phyloP scores from a whole-genome alignment of 345 rosid genomes.

The Murraya paniculata region DNA sequence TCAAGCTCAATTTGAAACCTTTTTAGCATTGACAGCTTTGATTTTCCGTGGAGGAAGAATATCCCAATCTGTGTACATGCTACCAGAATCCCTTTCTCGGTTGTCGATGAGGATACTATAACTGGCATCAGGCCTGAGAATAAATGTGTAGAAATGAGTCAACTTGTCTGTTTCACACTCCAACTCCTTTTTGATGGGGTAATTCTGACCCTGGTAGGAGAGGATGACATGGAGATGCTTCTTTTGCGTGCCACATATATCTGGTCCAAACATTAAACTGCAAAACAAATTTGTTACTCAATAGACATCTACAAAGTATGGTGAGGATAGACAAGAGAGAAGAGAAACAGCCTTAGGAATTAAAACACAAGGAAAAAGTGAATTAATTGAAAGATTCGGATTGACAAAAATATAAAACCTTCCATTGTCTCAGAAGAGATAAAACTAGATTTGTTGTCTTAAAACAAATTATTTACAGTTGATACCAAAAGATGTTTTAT shows the following conservation, averaged over 20 bases:
- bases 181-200: conserved; percentile 44
- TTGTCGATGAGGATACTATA: conserved; percentile 42
- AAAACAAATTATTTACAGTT: neutral
- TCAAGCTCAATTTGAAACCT: conserved; percentile 26
- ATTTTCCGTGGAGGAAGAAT: conserved; percentile 47
- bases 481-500: neutral
- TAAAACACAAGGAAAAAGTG: neutral
- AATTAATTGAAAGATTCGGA: neutral
- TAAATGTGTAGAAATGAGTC: conserved; percentile 51
- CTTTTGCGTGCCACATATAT: conserved; percentile 46
- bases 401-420: too few relatives aligned
- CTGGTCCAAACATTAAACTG: conserved; percentile 61
- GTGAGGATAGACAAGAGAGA: neutral
- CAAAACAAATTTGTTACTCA: neutral
- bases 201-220: conserved; percentile 53
- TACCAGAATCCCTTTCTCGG: conserved; percentile 50
- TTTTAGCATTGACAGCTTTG: conserved; percentile 41
- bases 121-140: conserved; percentile 49
- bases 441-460: neutral
- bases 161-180: conserved; percentile 51
- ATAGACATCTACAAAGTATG: neutral
- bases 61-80: conserved; percentile 58
- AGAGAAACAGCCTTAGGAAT: neutral
- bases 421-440: neutral
- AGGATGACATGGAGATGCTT: conserved; percentile 49